These are phyloP conservation scores for Mortierella hygrophila DNA, from an alignment of 192 early-diverging fungal genomes.

Conservation along the genomic window DNA sequence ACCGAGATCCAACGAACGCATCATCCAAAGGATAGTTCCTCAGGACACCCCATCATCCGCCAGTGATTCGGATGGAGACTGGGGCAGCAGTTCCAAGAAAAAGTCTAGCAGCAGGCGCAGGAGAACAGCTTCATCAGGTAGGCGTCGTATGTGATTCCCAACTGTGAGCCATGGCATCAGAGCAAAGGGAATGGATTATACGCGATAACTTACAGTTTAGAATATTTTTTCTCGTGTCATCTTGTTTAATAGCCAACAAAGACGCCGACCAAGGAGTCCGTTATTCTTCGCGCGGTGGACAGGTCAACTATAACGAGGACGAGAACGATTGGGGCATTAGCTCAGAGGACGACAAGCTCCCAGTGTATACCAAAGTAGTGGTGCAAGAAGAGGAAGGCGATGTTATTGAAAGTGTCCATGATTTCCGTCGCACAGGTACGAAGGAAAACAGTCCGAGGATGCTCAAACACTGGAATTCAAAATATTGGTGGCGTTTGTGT, in stretches of 20 bases:
- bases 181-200: neutral
- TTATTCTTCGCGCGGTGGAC: slow-evolving; percentile 49
- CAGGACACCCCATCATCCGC: slow-evolving; percentile 39
- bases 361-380: slow-evolving; percentile 32
- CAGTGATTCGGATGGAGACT: slow-evolving; percentile 53
- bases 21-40: slow-evolving; percentile 29
- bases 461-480: neutral
- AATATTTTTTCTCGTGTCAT: neutral
- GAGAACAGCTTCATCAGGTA: slow-evolving; percentile 1
- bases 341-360: slow-evolving; percentile 53
- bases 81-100: slow-evolving; percentile 35
- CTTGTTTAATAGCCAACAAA: slow-evolving; percentile 19
- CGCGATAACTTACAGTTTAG: neutral
- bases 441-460: neutral
- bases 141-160: neutral
- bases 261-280: slow-evolving; percentile 39
- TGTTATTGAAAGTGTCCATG: slow-evolving; percentile 69
- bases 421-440: slow-evolving; percentile 59
- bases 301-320: slow-evolving; percentile 56
- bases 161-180: neutral
- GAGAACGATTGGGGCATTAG: slow-evolving; percentile 55
- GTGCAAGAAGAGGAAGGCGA: slow-evolving; percentile 64
- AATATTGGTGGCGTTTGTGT: slow-evolving; percentile 41
- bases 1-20: slow-evolving; percentile 25
- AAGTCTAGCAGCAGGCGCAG: slow-evolving; percentile 27